Conservation (phyloP, 177 flowering plant species). For the Vitis hybrid region DNA sequence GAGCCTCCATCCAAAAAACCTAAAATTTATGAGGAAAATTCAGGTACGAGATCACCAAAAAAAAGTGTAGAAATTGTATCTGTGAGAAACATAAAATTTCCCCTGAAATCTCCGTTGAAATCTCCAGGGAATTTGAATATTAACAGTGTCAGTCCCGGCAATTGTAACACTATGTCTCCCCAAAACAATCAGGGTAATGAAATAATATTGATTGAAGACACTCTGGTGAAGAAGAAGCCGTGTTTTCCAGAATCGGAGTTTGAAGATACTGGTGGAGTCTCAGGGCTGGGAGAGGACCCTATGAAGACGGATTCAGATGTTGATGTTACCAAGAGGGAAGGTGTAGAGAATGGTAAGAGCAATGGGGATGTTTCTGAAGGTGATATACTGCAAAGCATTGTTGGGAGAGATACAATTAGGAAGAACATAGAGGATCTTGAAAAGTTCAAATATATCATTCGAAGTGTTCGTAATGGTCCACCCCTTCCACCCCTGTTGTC, state of each 20-base stretch:
- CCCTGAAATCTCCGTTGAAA: background rate
- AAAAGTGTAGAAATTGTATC: background rate
- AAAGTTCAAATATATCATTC: constrained; percentile 7
- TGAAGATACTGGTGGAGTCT: constrained; percentile 1
- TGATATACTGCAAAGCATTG: background rate
- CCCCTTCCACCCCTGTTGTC: background rate
- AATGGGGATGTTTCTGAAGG: background rate
- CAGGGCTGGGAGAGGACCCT: background rate
- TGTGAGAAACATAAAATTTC: background rate
- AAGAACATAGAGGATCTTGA: constrained; percentile 12
- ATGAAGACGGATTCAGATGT: background rate
- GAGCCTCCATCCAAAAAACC: constrained; percentile 13
- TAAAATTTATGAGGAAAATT: background rate
- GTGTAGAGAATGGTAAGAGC: background rate
- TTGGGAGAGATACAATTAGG: background rate
- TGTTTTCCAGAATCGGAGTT: background rate
- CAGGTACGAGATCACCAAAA: constrained; percentile 4
- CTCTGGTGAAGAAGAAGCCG: background rate
- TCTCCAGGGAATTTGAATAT: constrained; percentile 7
- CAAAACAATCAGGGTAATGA: background rate
- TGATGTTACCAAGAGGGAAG: background rate
- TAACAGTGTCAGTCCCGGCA: background rate
- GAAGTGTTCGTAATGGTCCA: background rate
- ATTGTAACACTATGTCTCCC: background rate
- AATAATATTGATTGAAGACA: background rate